Percentiles rank a stretch among this genome's conserved stretches.
phyloP scores from a whole-genome alignment of 805 yeast genomes.

The Yarrowia alimentaria region DNA sequence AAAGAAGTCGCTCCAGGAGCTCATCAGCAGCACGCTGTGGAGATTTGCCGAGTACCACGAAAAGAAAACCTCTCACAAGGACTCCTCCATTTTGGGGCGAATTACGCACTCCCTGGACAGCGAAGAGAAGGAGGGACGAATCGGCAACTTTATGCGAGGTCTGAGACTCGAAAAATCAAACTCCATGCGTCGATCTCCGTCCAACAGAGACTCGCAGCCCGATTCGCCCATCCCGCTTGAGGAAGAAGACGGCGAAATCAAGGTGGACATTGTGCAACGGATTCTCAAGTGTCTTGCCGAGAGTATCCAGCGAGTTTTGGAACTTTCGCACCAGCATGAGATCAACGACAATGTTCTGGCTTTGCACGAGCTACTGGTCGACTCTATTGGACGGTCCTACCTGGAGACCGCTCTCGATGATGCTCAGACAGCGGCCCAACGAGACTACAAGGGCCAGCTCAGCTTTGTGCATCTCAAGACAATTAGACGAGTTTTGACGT shows the following conservation, averaged over 20 bases:
- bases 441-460: too few species aligned
- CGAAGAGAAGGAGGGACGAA: constrained; percentile 36
- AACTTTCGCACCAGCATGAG: constrained; percentile 55
- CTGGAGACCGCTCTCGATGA: constrained; percentile 74
- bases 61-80: constrained; percentile 42
- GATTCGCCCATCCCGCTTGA: constrained; percentile 13
- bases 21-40: constrained; percentile 44
- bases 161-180: constrained; percentile 29
- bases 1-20: constrained; percentile 59
- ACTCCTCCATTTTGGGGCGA: constrained; percentile 33
- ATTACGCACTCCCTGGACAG: constrained; percentile 30
- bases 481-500: constrained; percentile 56
- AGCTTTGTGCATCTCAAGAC: constrained; percentile 51
- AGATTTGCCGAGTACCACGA: constrained; percentile 46
- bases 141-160: constrained; percentile 38
- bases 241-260: constrained; percentile 33
- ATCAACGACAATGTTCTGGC: constrained; percentile 63
- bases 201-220: constrained; percentile 13
- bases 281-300: constrained; percentile 72
- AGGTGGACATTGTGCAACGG: constrained; percentile 53
- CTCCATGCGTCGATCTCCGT: too few species aligned
- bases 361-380: constrained; percentile 62
- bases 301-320: constrained; percentile 71
- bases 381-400: constrained; percentile 70
- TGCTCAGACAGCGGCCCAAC: too few species aligned